Evolutionary conservation across 2,329 filamentous ascomycete genomes (phyloP).

Genomic region (Myriosclerotinia curreyana): DNA sequence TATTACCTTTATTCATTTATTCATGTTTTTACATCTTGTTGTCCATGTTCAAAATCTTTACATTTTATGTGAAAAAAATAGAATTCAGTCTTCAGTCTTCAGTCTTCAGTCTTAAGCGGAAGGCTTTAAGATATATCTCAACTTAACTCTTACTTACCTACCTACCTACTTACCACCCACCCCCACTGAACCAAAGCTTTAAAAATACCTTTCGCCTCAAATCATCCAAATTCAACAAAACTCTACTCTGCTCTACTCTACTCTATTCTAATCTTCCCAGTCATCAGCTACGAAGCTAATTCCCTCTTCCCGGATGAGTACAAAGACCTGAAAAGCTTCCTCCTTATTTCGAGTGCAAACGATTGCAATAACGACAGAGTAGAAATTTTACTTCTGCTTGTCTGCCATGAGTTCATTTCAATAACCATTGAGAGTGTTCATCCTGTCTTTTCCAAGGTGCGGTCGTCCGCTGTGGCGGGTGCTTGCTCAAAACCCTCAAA

Average conservation of each 20-base stretch:
- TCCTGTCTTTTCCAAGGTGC: conserved; percentile 45
- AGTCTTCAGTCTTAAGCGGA: too few species aligned
- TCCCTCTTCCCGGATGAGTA: conserved; percentile 24
- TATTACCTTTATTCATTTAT: background rate
- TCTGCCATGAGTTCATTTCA: conserved; percentile 38
- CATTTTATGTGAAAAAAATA: background rate
- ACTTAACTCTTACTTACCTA: background rate
- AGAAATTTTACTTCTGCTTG: conserved; percentile 33
- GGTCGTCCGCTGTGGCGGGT: conserved; percentile 45
- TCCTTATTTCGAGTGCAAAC: conserved; percentile 10
- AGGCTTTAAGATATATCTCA: conserved; percentile 5
- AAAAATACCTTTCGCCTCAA: conserved; percentile 3
- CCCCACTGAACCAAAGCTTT: background rate
- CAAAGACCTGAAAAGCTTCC: conserved; percentile 15
- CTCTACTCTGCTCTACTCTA: background rate
- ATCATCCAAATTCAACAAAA: background rate
- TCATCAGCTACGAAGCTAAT: background rate
- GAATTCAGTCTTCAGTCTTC: background rate
- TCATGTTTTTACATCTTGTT: conserved; percentile 1
- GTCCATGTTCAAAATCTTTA: background rate
- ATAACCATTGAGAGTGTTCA: conserved; percentile 41
- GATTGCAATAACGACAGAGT: conserved; percentile 10
- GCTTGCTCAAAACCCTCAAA: conserved; percentile 45
- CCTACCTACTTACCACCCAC: background rate
- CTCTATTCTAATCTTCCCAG: background rate